A percentile compares a stretch with the other conserved stretches of the same genome.
Evolutionary conservation across 2,329 filamentous ascomycete species (phyloP).

Genomic region (Colletotrichum gigasporum): DNA sequence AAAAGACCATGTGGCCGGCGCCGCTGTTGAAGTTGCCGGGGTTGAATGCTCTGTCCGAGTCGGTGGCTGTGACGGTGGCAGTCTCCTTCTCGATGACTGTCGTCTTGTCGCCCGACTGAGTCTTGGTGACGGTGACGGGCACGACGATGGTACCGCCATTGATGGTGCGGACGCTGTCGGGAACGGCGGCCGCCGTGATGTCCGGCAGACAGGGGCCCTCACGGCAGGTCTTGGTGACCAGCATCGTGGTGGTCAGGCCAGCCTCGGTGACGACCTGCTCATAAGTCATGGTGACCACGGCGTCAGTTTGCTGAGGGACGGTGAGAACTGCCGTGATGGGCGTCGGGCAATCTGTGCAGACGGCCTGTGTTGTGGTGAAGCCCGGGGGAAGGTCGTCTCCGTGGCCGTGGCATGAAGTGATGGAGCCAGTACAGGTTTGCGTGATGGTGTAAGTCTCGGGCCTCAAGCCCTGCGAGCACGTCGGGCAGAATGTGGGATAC

Average conservation of each 20-base stretch:
- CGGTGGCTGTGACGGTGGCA: conserved; percentile 10
- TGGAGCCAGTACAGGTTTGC: conserved; percentile 21
- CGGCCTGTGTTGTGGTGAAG: conserved; percentile 22
- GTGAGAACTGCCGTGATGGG: conserved; percentile 25
- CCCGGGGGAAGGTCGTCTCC: conserved; percentile 14
- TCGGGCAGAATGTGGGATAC: conserved; percentile 23
- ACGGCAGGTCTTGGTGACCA: conserved; percentile 9
- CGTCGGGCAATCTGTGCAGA: conserved; percentile 16
- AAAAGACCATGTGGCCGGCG: conserved; percentile 12
- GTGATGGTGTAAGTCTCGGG: conserved; percentile 29
- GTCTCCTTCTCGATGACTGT: conserved; percentile 18
- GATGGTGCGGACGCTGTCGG: conserved; percentile 4
- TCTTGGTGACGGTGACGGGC: not conserved
- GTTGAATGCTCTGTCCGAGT: not conserved
- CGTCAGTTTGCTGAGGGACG: conserved; percentile 7
- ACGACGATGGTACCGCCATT: not conserved
- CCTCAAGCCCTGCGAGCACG: conserved; percentile 8
- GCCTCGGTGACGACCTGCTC: conserved; percentile 6
- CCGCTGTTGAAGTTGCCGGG: conserved; percentile 22
- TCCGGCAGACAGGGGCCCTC: conserved; percentile 8
- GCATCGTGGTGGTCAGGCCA: conserved; percentile 10
- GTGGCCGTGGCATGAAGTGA: conserved; percentile 15
- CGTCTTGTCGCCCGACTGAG: not conserved
- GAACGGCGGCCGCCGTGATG: not conserved
- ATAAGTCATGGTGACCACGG: conserved; percentile 8